A percentile compares a stretch with the other conserved stretches of the same genome.
Conservation (phyloP, 768 basidiomycete species). For the Lactarius akahatsu region DNA sequence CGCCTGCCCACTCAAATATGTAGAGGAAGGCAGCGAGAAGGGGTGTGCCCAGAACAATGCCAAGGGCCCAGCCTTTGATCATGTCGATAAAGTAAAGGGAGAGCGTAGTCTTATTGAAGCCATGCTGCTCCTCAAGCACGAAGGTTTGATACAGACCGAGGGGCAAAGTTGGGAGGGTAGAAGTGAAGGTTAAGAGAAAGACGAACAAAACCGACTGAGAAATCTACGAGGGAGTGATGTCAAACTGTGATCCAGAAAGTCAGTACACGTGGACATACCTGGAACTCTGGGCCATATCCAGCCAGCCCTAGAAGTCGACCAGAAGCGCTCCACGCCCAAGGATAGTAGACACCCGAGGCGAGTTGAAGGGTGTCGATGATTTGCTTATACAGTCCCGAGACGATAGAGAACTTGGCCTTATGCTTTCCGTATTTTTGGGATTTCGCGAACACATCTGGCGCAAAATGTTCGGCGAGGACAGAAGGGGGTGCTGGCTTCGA, state of each 20-base stretch:
- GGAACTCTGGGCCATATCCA: slow-evolving; percentile 70
- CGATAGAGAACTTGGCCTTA: slow-evolving; percentile 80
- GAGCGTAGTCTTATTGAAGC: slow-evolving; percentile 94
- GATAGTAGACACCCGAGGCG: slow-evolving; percentile 68
- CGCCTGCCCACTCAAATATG: slow-evolving; percentile 92
- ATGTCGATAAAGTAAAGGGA: slow-evolving; percentile 74
- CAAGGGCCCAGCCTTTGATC: slow-evolving; percentile 75
- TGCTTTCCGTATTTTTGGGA: slow-evolving; percentile 90
- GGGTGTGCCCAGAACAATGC: slow-evolving; percentile 72
- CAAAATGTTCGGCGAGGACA: slow-evolving; percentile 67
- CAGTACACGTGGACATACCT: slow-evolving; percentile 47
- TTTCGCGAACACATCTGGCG: slow-evolving; percentile 72
- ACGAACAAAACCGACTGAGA: slow-evolving; percentile 79
- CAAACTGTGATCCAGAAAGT: background rate
- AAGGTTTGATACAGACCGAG: slow-evolving; percentile 86
- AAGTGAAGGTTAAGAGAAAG: slow-evolving; percentile 61
- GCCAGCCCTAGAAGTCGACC: slow-evolving; percentile 49
- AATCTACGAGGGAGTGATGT: slow-evolving; percentile 54
- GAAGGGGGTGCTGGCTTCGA: slow-evolving; percentile 70
- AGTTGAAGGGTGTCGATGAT: slow-evolving; percentile 66
- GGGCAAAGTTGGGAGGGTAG: slow-evolving; percentile 70
- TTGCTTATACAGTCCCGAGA: slow-evolving; percentile 75
- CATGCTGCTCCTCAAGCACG: slow-evolving; percentile 90
- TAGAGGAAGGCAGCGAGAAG: slow-evolving; percentile 85
- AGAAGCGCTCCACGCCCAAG: slow-evolving; percentile 76